A percentile compares a stretch with the other conserved stretches of the same genome.
Conservation (phyloP, 2,329 filamentous ascomycete species). For the Berkeleyomyces basicola region DNA sequence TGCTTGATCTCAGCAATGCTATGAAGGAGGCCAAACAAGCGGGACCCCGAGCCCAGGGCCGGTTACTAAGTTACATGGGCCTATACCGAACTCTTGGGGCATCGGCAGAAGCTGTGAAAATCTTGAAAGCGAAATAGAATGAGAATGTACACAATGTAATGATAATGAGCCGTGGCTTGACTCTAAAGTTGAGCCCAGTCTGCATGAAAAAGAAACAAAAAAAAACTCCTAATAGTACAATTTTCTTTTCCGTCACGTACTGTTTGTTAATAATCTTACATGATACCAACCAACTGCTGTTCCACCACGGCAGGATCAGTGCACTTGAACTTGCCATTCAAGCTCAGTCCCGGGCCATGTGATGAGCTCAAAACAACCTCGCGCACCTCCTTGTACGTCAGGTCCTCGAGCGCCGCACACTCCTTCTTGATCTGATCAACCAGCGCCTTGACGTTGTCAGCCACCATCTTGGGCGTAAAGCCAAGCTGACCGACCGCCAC, state of each 20-base stretch:
- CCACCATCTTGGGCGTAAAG: constrained; percentile 74
- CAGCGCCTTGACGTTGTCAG: constrained; percentile 66
- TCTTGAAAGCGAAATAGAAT: constrained; percentile 20
- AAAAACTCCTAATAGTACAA: constrained; percentile 1
- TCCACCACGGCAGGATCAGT: constrained; percentile 39
- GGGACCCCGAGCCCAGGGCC: constrained; percentile 26
- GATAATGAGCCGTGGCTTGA: neutral
- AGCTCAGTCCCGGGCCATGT: constrained; percentile 66
- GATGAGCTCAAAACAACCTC: constrained; percentile 73
- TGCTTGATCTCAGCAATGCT: constrained; percentile 38
- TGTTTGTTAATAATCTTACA: constrained; percentile 24
- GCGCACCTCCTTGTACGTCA: constrained; percentile 29
- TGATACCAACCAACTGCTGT: constrained; percentile 35
- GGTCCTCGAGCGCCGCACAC: constrained; percentile 49
- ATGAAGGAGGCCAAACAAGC: constrained; percentile 28
- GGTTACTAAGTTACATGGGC: constrained; percentile 34
- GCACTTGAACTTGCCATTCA: constrained; percentile 63
- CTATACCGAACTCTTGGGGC: constrained; percentile 38
- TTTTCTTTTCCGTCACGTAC: constrained; percentile 5
- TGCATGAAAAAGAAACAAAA: neutral
- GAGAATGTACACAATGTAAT: neutral
- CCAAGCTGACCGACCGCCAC: constrained; percentile 83
- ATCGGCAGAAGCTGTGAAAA: constrained; percentile 34
- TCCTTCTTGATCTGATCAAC: constrained; percentile 65
- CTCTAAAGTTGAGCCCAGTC: constrained; percentile 8